These are phyloP conservation scores for Ophiostoma sp. DNA, from an alignment of 2,329 filamentous ascomycete genomes.

Conservation along the genomic window DNA sequence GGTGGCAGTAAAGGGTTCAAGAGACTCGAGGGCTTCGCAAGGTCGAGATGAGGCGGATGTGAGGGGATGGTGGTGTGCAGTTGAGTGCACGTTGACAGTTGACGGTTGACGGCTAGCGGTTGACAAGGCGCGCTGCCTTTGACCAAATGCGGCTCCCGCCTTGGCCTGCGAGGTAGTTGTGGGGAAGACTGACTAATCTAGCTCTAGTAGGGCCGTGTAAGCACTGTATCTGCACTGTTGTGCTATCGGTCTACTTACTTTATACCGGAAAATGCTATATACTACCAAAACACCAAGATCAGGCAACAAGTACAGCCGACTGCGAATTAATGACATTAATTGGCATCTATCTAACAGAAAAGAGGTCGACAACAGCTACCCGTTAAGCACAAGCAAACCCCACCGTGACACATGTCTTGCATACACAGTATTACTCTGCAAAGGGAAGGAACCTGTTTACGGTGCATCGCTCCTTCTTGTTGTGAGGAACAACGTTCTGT, in stretches of 20 bases:
- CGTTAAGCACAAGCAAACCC: background rate
- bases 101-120: background rate
- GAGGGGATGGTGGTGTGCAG: background rate
- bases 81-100: background rate
- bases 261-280: no score
- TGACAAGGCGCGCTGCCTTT: background rate
- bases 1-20: background rate
- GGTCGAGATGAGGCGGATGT: background rate
- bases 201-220: background rate
- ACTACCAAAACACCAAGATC: no score
- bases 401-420: background rate
- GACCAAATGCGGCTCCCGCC: constrained; percentile 11
- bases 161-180: background rate
- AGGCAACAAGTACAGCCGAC: no score
- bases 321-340: no score
- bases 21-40: background rate
- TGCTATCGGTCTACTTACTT: no score
- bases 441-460: background rate
- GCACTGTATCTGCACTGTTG: background rate
- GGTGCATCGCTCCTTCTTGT: background rate
- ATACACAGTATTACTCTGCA: background rate
- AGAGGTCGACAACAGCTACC: background rate
- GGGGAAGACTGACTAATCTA: background rate
- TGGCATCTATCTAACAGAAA: background rate
- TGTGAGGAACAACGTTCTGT: no score